Conservation (phyloP, 2,329 filamentous ascomycete species). For the Diaporthe longicolla region DNA sequence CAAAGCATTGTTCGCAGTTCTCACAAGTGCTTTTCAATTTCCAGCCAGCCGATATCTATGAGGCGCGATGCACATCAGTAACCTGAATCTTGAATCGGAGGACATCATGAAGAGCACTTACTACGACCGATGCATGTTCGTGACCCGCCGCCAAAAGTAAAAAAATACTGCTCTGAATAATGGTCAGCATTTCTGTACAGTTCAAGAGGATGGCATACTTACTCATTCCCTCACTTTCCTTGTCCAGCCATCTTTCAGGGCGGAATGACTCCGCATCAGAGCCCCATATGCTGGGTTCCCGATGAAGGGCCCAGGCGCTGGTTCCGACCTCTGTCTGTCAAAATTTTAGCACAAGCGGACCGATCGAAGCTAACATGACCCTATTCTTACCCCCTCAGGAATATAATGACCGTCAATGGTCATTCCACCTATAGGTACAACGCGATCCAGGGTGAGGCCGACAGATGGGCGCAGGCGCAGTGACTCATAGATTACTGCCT, state of each 20-base stretch:
- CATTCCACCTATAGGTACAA: not conserved
- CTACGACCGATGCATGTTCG: not conserved
- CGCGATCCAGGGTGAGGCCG: not conserved
- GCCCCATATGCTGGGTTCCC: not conserved
- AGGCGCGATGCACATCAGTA: not conserved
- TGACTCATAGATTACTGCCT: not conserved
- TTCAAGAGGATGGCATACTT: not conserved
- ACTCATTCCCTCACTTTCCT: not conserved
- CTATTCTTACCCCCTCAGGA: not conserved
- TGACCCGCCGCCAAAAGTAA: not conserved
- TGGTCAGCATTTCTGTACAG: not conserved
- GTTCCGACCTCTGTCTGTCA: not conserved
- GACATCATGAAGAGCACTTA: not conserved
- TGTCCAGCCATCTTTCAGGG: constrained; percentile 2
- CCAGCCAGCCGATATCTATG: constrained; percentile 9
- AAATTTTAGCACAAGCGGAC: not conserved
- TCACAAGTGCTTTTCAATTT: constrained; percentile 16
- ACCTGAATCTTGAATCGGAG: not conserved
- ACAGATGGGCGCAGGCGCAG: not conserved
- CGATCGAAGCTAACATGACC: not conserved
- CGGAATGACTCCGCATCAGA: not conserved
- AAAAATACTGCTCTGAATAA: not conserved
- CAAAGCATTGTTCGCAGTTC: not conserved
- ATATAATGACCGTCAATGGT: not conserved
- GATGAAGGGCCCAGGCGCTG: not conserved